These are phyloP conservation scores for Pharnaceum exiguum DNA, from an alignment of 148 eudicot species.

Conservation along the genomic window DNA sequence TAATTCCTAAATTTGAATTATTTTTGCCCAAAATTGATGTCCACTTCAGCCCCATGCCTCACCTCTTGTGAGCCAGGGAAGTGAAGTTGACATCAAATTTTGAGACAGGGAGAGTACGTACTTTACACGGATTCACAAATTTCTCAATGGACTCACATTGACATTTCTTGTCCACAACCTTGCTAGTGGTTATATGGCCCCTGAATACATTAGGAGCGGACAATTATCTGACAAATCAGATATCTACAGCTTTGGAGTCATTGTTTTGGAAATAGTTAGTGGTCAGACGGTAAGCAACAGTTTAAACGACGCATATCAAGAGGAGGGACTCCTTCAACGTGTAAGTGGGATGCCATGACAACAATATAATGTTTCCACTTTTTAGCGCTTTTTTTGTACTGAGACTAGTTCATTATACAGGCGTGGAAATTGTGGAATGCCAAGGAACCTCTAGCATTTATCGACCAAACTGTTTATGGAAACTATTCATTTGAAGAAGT, in stretches of 20 bases:
- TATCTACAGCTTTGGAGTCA: slow-evolving; percentile 17
- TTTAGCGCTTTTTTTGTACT: too few species aligned
- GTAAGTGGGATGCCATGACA: background rate
- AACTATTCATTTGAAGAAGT: slow-evolving; percentile 10
- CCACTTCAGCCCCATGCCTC: background rate
- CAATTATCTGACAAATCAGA: slow-evolving; percentile 18
- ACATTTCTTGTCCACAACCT: too few species aligned
- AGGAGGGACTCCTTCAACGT: background rate
- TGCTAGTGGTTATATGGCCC: slow-evolving; percentile 23
- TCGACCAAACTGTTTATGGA: background rate
- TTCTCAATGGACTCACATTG: too few species aligned
- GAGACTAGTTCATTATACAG: too few species aligned
- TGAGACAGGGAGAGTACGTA: too few species aligned
- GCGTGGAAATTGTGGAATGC: slow-evolving; percentile 17
- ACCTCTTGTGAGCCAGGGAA: background rate
- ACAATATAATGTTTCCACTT: too few species aligned
- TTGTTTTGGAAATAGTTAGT: slow-evolving; percentile 16
- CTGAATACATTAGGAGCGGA: slow-evolving; percentile 21
- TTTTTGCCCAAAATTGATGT: background rate
- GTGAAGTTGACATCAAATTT: background rate
- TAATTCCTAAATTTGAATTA: slow-evolving; percentile 9
- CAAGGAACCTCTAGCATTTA: background rate
- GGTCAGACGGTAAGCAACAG: too few species aligned
- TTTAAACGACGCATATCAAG: too few species aligned
- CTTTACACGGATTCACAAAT: too few species aligned